Conservation (phyloP, 1,139 yeast species). For the Blastobotrys elegans region DNA sequence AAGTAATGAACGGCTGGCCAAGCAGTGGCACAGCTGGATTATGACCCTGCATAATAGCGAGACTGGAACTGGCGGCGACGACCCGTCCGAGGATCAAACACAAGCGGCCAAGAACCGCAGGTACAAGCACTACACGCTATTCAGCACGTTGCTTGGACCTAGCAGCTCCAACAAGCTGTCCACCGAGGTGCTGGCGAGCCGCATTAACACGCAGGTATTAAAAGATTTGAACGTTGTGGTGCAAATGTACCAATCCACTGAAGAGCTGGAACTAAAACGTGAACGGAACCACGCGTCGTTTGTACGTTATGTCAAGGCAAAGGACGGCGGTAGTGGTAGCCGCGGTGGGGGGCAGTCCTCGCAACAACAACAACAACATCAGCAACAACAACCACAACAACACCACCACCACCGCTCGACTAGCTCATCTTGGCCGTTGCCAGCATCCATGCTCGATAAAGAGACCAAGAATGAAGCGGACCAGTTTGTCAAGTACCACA, state of each 20-base stretch:
- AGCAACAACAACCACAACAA: too few relatives aligned
- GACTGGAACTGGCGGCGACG: neutral
- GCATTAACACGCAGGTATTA: slow-evolving; percentile 26
- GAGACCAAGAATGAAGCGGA: slow-evolving; percentile 20
- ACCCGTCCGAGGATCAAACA: neutral
- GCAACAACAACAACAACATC: too few relatives aligned
- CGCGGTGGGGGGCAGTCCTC: neutral
- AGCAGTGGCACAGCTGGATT: slow-evolving; percentile 26
- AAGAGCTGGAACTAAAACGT: slow-evolving; percentile 22
- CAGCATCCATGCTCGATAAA: slow-evolving; percentile 3
- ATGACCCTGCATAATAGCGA: slow-evolving; percentile 16
- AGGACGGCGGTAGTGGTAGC: slow-evolving; percentile 8
- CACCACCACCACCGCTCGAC: too few relatives aligned
- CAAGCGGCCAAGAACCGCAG: slow-evolving; percentile 15
- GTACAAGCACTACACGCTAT: slow-evolving; percentile 26
- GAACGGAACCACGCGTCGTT: slow-evolving; percentile 22
- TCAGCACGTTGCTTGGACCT: slow-evolving; percentile 25
- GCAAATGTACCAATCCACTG: slow-evolving; percentile 25
- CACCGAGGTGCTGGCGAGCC: slow-evolving; percentile 20
- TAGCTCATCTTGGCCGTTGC: neutral
- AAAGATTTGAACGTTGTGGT: slow-evolving; percentile 24
- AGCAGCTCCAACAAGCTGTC: slow-evolving; percentile 24
- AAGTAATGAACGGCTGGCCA: slow-evolving; percentile 23
- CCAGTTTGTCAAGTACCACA: slow-evolving; percentile 25
- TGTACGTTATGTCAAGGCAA: slow-evolving; percentile 22